Conservation (phyloP, 768 basidiomycete species). For the Hericium rajendrae region DNA sequence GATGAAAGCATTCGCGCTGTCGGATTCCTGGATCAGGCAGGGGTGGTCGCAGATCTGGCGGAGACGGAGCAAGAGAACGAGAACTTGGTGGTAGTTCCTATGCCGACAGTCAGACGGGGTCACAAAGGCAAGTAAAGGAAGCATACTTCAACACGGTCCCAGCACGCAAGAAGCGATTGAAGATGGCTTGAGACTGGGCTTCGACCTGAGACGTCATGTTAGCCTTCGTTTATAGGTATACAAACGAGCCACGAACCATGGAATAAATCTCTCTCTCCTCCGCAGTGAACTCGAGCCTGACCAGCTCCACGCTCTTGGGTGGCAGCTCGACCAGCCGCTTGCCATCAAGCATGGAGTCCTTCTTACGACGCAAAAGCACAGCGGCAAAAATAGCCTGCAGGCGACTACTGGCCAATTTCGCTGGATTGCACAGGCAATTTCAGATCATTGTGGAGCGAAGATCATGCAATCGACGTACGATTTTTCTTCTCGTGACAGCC, state of each 20-base stretch:
- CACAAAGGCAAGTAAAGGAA: background rate
- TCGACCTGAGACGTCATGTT: slow-evolving; percentile 32
- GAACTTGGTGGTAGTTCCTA: slow-evolving; percentile 47
- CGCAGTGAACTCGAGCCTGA: slow-evolving; percentile 43
- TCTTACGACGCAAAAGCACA: slow-evolving; percentile 47
- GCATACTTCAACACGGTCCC: slow-evolving; percentile 61
- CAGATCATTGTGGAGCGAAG: background rate
- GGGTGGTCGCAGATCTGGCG: slow-evolving; percentile 66
- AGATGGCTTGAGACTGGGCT: slow-evolving; percentile 42
- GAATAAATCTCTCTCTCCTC: slow-evolving; percentile 61
- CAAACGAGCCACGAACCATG: slow-evolving; percentile 25
- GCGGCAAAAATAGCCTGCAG: slow-evolving; percentile 48
- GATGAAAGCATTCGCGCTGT: slow-evolving; percentile 35
- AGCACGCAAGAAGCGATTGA: slow-evolving; percentile 51
- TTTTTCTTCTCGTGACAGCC: slow-evolving; percentile 34
- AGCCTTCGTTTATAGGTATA: background rate
- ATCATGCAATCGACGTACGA: slow-evolving; percentile 27
- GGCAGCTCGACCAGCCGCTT: slow-evolving; percentile 60
- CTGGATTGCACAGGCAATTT: slow-evolving; percentile 20
- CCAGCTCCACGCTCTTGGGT: slow-evolving; percentile 39
- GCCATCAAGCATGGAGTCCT: slow-evolving; percentile 46
- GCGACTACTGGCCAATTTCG: slow-evolving; percentile 43
- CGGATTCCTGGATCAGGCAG: slow-evolving; percentile 44
- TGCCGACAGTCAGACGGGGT: background rate
- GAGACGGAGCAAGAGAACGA: slow-evolving; percentile 43